A percentile compares a stretch with the other conserved stretches of the same genome.
Conservation (phyloP, 2,329 filamentous ascomycete species). For the Aphanocladium album region DNA sequence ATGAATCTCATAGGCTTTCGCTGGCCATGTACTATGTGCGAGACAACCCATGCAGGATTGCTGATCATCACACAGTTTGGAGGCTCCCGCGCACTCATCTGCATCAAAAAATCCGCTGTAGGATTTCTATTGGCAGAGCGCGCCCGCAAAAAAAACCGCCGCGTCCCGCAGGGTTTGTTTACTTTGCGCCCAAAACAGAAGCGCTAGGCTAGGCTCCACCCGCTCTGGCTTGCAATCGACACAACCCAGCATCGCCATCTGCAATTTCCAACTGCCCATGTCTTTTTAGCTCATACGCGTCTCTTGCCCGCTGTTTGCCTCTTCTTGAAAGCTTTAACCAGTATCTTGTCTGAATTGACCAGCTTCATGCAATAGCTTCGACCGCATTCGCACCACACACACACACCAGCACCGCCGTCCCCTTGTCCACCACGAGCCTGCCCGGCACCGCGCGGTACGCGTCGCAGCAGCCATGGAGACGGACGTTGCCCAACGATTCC, state of each 20-base stretch:
- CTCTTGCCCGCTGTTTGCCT: neutral
- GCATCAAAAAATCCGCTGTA: no score
- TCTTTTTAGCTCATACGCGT: slow-evolving; percentile 6
- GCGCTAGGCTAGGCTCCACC: slow-evolving; percentile 16
- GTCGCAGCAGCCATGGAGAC: slow-evolving; percentile 34
- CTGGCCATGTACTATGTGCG: no score
- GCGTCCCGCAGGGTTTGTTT: slow-evolving; percentile 26
- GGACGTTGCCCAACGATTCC: slow-evolving; percentile 37
- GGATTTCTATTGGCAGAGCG: neutral
- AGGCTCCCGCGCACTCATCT: no score
- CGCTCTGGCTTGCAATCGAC: neutral
- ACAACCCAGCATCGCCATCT: neutral
- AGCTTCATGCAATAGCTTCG: slow-evolving; percentile 5
- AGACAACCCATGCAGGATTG: no score
- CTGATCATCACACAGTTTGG: no score
- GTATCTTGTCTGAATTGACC: slow-evolving; percentile 2
- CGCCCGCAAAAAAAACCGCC: neutral
- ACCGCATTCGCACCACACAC: neutral
- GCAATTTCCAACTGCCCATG: neutral
- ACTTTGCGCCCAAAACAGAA: slow-evolving; percentile 31
- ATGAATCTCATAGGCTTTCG: no score
- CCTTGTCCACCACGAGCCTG: neutral
- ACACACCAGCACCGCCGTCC: neutral
- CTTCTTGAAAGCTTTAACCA: neutral
- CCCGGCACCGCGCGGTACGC: slow-evolving; percentile 18